Percentiles rank a stretch among this genome's conserved stretches.
phyloP scores from a whole-genome alignment of 2,329 filamentous ascomycete genomes.

The Ophiostoma perfectum region DNA sequence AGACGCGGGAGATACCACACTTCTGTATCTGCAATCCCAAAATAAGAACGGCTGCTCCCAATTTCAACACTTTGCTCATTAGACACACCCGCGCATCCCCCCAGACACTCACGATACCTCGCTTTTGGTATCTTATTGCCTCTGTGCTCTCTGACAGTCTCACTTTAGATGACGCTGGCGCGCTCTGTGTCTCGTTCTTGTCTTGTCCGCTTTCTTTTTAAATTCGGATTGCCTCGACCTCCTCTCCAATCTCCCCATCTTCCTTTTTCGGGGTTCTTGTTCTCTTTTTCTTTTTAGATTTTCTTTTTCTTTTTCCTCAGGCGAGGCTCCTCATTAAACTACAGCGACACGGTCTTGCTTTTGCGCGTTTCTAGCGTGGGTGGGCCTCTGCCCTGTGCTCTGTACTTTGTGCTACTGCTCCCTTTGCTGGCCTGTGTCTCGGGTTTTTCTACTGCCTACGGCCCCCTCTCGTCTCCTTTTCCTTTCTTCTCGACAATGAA shows the following conservation, averaged over 20 bases:
- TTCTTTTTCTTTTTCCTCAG: constrained; percentile 9
- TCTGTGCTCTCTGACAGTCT: constrained; percentile 3
- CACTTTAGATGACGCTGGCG: constrained; percentile 3
- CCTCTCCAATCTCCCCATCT: neutral
- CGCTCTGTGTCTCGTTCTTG: constrained; percentile 5
- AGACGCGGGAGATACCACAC: too few relatives aligned
- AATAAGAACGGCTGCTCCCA: constrained; percentile 16
- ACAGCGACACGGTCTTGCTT: constrained; percentile 8
- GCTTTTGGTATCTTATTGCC: neutral
- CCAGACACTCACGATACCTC: neutral
- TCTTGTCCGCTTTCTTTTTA: constrained; percentile 15
- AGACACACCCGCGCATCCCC: constrained; percentile 4
- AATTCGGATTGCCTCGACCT: neutral
- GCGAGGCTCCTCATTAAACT: constrained; percentile 21
- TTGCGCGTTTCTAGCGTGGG: constrained; percentile 19
- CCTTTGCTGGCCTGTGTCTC: neutral
- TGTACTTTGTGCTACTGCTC: constrained; percentile 6
- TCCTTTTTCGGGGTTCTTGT: neutral
- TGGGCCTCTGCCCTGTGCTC: constrained; percentile 13
- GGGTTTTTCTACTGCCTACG: neutral
- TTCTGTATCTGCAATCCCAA: neutral
- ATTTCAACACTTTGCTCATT: constrained; percentile 15
- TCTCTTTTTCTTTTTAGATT: neutral
- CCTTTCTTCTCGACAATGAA: constrained; percentile 18
- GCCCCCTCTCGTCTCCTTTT: neutral